A percentile compares a stretch with the other conserved stretches of the same genome.
Evolutionary conservation across 352 stramenopile species (phyloP).

Genomic region (Phytophthora hibernalis): DNA sequence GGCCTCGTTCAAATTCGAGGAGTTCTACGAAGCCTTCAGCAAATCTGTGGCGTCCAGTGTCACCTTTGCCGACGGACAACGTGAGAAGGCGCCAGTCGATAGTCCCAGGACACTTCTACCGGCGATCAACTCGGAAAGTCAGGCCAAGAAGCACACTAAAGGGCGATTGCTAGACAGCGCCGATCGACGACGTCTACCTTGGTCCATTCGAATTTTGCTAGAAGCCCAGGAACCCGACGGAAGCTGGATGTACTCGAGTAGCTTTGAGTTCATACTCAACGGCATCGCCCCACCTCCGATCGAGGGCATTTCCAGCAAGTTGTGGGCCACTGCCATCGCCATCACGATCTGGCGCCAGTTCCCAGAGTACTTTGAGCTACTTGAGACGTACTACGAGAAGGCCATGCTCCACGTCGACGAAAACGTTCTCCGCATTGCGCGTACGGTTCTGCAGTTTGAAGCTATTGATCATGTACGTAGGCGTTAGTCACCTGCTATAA

Average conservation of each 20-base stretch:
- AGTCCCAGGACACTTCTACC: background rate
- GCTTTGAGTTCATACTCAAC: slow-evolving; percentile 65
- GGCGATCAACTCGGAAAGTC: slow-evolving; percentile 1
- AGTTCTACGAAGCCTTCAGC: slow-evolving; percentile 73
- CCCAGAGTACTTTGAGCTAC: slow-evolving; percentile 65
- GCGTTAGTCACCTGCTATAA: background rate
- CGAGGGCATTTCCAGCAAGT: slow-evolving; percentile 55
- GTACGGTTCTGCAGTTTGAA: slow-evolving; percentile 49
- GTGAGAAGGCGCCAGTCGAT: slow-evolving; percentile 4
- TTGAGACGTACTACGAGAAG: slow-evolving; percentile 62
- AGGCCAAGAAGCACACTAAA: slow-evolving; percentile 27
- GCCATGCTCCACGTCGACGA: slow-evolving; percentile 74
- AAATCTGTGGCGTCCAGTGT: slow-evolving; percentile 61
- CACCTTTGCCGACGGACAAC: slow-evolving; percentile 43
- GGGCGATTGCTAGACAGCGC: slow-evolving; percentile 37
- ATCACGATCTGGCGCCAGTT: slow-evolving; percentile 63
- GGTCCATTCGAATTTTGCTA: slow-evolving; percentile 49
- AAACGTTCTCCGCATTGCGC: slow-evolving; percentile 53
- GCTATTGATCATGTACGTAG: slow-evolving; percentile 41
- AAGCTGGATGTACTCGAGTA: slow-evolving; percentile 67
- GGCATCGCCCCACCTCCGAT: slow-evolving; percentile 46
- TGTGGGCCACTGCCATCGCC: slow-evolving; percentile 69
- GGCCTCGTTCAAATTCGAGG: slow-evolving; percentile 58
- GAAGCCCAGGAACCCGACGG: slow-evolving; percentile 65
- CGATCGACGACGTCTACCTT: slow-evolving; percentile 41